phyloP scores from a whole-genome alignment of 2,329 filamentous ascomycete species.

The Teratosphaeriaceae sp. region DNA sequence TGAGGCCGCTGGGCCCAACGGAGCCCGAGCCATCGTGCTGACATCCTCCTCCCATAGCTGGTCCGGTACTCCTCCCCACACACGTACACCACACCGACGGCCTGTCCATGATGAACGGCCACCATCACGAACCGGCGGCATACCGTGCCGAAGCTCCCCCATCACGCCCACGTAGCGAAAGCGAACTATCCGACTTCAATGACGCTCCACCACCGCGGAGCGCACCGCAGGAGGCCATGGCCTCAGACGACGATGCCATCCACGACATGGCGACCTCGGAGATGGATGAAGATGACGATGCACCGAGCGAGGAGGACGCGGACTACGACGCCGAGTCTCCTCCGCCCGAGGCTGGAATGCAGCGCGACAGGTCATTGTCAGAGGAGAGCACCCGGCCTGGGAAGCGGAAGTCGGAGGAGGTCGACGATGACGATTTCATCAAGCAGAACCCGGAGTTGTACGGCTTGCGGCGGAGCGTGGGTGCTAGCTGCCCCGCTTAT shows the following conservation, averaged over 20 bases:
- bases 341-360: constrained; percentile 40
- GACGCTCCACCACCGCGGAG: constrained; percentile 41
- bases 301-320: constrained; percentile 47
- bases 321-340: constrained; percentile 69
- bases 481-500: constrained; percentile 29
- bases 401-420: constrained; percentile 59
- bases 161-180: constrained; percentile 56
- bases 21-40: constrained; percentile 31
- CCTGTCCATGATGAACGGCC: constrained; percentile 61
- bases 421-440: constrained; percentile 71
- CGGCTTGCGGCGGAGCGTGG: constrained; percentile 85
- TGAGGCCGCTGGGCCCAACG: constrained; percentile 24
- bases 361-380: constrained; percentile 60
- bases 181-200: constrained; percentile 67
- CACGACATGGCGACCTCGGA: constrained; percentile 40
- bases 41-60: constrained; percentile 43
- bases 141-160: constrained; percentile 39
- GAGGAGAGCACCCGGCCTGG: constrained; percentile 59
- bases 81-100: constrained; percentile 43
- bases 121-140: constrained; percentile 50
- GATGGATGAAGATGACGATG: constrained; percentile 44
- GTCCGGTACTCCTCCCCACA: constrained; percentile 57
- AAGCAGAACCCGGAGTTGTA: constrained; percentile 90
- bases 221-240: constrained; percentile 33
- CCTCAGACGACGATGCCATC: constrained; percentile 37